phyloP scores from a whole-genome alignment of 2,329 filamentous ascomycete genomes.

The Ophiostoma triangulosporum region DNA sequence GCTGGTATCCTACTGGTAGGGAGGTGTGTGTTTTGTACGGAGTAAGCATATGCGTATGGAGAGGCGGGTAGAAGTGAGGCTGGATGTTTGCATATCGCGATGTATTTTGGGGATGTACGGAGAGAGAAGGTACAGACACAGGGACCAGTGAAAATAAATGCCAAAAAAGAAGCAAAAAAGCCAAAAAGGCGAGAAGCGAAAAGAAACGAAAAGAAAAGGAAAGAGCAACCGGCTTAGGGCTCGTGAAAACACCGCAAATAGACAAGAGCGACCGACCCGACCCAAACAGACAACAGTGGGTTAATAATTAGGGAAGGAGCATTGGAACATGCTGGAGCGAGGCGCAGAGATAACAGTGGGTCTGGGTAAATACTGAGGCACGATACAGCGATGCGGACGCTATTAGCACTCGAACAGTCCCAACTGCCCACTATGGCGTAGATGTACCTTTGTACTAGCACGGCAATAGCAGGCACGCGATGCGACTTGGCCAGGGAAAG shows the following conservation, averaged over 20 bases:
- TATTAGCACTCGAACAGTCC: too few relatives aligned
- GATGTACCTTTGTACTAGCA: not conserved
- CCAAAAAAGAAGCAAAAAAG: not conserved
- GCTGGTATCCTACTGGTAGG: not conserved
- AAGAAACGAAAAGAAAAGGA: not conserved
- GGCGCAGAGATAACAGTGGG: too few relatives aligned
- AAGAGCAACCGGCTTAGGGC: not conserved
- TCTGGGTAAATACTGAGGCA: too few relatives aligned
- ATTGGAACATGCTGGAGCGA: too few relatives aligned
- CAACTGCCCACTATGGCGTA: too few relatives aligned
- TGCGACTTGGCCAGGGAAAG: not conserved
- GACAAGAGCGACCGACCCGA: too few relatives aligned
- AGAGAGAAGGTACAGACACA: not conserved
- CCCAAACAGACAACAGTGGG: not conserved
- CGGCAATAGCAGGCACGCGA: not conserved
- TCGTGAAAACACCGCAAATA: not conserved
- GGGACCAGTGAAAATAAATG: not conserved
- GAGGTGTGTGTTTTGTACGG: not conserved
- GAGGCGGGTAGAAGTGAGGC: not conserved
- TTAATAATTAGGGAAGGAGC: not conserved
- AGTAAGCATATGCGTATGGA: not conserved
- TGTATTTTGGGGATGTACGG: not conserved
- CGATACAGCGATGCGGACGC: too few relatives aligned
- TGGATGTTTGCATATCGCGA: not conserved
- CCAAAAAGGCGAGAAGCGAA: not conserved